Percentiles rank a stretch among this genome's conserved stretches.
Conservation (phyloP, 2,329 filamentous ascomycete genomes). For the Calonectria pauciramosa region DNA sequence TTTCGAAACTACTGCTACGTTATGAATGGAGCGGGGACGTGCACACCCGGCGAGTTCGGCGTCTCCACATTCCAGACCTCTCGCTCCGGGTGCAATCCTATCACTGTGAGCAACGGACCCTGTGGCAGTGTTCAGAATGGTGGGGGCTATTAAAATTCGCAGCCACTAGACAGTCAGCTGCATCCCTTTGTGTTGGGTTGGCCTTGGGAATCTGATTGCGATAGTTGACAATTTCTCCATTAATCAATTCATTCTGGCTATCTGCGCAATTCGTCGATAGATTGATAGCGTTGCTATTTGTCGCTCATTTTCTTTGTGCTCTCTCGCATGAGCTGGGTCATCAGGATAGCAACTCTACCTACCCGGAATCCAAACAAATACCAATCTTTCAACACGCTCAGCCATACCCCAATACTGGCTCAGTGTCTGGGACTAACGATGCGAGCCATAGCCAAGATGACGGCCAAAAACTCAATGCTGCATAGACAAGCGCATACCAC, state of each 20-base stretch:
- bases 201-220: neutral
- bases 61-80: neutral
- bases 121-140: neutral
- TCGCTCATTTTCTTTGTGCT: neutral
- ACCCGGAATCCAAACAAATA: neutral
- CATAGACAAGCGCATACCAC: neutral
- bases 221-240: neutral
- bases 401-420: no score
- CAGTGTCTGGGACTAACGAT: neutral
- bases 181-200: neutral
- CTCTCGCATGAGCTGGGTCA: neutral
- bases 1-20: neutral
- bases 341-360: neutral
- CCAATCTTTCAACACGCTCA: neutral
- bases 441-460: neutral
- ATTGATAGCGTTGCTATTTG: neutral
- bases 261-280: neutral
- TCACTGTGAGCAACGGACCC: neutral
- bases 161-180: no score
- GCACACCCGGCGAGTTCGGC: neutral
- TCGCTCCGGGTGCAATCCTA: neutral
- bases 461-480: neutral
- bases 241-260: neutral
- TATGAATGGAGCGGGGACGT: neutral
- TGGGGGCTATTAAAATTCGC: neutral